Evolutionary conservation across 2,329 filamentous ascomycete genomes (phyloP).

Genomic region (Exophiala calicioides): DNA sequence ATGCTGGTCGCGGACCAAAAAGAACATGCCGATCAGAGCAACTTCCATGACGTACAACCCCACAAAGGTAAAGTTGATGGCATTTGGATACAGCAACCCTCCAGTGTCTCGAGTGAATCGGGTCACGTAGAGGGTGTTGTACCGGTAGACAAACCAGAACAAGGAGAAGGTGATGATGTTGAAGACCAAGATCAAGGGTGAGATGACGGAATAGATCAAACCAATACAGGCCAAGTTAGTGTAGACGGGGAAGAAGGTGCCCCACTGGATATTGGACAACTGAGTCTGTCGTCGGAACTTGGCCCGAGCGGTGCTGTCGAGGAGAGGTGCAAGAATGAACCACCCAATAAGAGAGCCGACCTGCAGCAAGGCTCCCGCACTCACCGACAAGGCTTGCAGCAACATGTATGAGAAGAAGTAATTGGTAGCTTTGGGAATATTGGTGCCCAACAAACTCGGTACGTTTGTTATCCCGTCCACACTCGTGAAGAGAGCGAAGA

Average conservation of each 20-base stretch:
- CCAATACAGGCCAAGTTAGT: conserved; percentile 95
- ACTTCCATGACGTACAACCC: conserved; percentile 95
- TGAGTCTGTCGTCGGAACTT: conserved; percentile 86
- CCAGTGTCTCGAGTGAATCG: conserved; percentile 89
- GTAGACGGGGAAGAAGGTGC: conserved; percentile 91
- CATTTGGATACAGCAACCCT: conserved; percentile 84
- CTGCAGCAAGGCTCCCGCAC: conserved; percentile 84
- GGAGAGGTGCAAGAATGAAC: conserved; percentile 75
- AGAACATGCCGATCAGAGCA: conserved; percentile 85
- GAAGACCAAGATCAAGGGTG: conserved; percentile 88
- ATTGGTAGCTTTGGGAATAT: conserved; percentile 82
- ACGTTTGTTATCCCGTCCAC: conserved; percentile 69
- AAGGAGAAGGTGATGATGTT: conserved; percentile 88
- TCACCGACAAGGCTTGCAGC: conserved; percentile 86
- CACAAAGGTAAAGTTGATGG: conserved; percentile 93
- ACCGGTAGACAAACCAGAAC: conserved; percentile 94
- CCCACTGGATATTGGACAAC: conserved; percentile 80
- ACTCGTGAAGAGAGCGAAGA: conserved; percentile 63
- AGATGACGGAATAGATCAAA: conserved; percentile 82
- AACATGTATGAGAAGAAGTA: conserved; percentile 99
- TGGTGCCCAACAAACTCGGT: conserved; percentile 70
- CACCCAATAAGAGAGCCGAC: conserved; percentile 75
- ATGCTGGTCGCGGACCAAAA: conserved; percentile 65
- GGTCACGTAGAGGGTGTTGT: conserved; percentile 93
- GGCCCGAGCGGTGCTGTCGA: conserved; percentile 77